Evolutionary conservation across 176 grass and related monocot species (phyloP).

Genomic region (Oryza meyeriana): DNA sequence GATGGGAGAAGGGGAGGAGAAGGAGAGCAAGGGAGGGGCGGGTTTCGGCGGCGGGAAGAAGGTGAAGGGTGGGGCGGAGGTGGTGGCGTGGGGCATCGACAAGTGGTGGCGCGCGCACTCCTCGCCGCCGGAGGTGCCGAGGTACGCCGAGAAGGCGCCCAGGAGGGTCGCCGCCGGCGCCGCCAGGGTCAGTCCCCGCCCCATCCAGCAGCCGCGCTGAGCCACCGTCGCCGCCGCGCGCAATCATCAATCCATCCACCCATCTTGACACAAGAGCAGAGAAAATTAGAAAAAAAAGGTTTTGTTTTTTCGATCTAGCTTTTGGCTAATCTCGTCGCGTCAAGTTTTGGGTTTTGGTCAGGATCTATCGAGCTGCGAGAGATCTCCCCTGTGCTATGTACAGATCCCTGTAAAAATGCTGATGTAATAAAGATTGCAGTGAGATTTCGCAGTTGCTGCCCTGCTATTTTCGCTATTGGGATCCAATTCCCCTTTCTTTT

Average conservation of each 20-base stretch:
- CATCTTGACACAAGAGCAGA: background rate
- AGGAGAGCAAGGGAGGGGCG: background rate
- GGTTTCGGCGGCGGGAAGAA: background rate
- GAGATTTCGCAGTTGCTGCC: background rate
- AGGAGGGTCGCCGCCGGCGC: slow-evolving; percentile 25
- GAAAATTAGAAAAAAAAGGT: background rate
- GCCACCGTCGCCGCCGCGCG: background rate
- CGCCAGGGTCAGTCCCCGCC: slow-evolving; percentile 41
- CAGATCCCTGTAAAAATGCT: slow-evolving; percentile 3
- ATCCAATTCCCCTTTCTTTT: background rate
- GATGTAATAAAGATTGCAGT: slow-evolving; percentile 25
- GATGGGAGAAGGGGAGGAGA: background rate
- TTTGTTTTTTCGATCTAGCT: background rate
- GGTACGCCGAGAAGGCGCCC: slow-evolving; percentile 53
- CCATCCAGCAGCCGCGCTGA: slow-evolving; percentile 62
- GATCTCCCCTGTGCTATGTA: background rate
- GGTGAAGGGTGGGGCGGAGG: background rate
- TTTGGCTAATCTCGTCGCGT: background rate
- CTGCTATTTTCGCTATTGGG: background rate
- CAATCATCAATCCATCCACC: background rate
- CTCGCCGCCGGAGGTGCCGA: slow-evolving; percentile 33
- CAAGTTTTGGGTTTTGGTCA: background rate
- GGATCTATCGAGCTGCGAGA: background rate
- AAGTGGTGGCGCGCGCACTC: slow-evolving; percentile 47
- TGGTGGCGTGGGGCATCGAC: slow-evolving; percentile 48